Conservation (phyloP, 2,329 filamentous ascomycete species). For the Fusarium hostae region DNA sequence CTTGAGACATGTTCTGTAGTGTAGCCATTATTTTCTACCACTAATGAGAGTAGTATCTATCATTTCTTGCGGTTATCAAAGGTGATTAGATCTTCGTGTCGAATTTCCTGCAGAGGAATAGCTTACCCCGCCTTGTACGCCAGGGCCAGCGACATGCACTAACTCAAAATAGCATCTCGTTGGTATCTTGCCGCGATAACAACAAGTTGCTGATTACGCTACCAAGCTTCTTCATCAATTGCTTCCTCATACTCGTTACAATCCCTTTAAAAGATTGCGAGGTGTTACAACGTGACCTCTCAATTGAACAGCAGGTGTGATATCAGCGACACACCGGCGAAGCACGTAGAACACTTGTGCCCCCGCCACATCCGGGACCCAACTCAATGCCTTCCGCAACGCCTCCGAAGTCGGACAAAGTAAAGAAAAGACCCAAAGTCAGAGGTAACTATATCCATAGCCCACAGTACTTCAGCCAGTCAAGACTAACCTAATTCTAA, state of each 20-base stretch:
- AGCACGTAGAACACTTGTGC: background rate
- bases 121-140: slow-evolving; percentile 14
- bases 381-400: slow-evolving; percentile 6
- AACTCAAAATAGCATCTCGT: background rate
- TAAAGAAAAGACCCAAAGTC: slow-evolving; percentile 31
- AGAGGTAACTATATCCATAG: slow-evolving; percentile 10
- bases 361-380: background rate
- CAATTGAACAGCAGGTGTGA: too few species aligned
- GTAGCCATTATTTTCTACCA: too few species aligned
- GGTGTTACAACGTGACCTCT: too few species aligned
- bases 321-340: background rate
- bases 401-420: slow-evolving; percentile 2
- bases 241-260: background rate
- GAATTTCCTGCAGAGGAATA: background rate
- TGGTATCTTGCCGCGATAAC: slow-evolving; percentile 2
- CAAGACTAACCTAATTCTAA: background rate
- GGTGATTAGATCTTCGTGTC: background rate
- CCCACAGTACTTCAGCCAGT: background rate
- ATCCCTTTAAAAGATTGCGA: too few species aligned
- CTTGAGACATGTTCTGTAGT: too few species aligned
- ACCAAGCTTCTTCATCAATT: background rate
- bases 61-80: background rate
- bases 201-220: background rate
- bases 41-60: too few species aligned
- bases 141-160: background rate